Evolutionary conservation across 306 rosid genomes (phyloP), one percentile per base, ranked within the genome.

Genomic region (Sophora flavescens): DNA sequence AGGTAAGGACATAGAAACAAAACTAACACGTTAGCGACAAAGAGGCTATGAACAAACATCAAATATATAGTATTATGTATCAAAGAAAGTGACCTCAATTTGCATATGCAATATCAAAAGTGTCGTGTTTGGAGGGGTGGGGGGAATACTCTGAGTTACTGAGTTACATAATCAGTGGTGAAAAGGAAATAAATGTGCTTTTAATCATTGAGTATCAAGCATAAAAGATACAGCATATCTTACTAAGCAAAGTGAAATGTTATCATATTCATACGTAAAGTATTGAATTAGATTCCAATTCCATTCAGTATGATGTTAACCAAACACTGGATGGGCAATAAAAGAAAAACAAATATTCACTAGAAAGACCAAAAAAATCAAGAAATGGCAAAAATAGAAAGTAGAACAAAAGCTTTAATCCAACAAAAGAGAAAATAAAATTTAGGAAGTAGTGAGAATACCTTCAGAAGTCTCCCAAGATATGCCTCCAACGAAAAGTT

Each of bases 391-490:
- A 63, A 38, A 41, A 17, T 7, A 63, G 6, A 66, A 36, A 5
- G 41, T 22, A 42, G 8, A 50, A 44, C 33, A 45, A 45, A 13
- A 17, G 1, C 12, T 17, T n/a, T 28, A 22, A 58, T 26, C 15
- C 38, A 69, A 8, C 10, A 5, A 5, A 5, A 1, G 44, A 48
- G n/a, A 48, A 8, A 6, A 30, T 0, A 35, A 53, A 35, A 22
- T 60, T 9, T 47, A 22, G 4, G 16, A 28, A 45, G 15, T 16
- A 36, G n/a, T 6, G 15, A 22, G 7, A 47, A 61, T 84, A 89
- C 93, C 91, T 86, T 87, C 82, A 59, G 85, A 84, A n/a, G 94
- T 89, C 68, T 86, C 91, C 91, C 90, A 87, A 16, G 91, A 86
- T 60, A 89, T 79, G 75, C 91, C 91, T 68, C 94, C 94, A 50